Evolutionary conservation across 2,329 filamentous ascomycete genomes (phyloP).

Genomic region (Nannizzia gypsea): DNA sequence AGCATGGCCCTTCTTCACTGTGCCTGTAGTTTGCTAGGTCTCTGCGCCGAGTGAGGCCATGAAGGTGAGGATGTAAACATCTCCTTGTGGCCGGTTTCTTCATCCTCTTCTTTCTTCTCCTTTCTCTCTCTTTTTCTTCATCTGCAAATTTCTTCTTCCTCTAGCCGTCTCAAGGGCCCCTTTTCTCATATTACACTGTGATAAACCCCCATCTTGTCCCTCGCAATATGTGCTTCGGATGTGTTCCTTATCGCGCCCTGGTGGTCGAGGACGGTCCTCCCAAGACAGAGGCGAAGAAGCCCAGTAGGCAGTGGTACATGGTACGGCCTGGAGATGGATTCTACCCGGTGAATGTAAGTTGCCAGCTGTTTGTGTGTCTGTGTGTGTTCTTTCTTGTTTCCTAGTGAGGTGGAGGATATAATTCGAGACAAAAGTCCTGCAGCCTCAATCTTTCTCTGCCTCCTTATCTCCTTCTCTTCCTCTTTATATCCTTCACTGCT

Average conservation of each 20-base stretch:
- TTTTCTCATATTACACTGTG: not conserved
- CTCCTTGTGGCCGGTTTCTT: not conserved
- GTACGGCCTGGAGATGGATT: slow-evolving; percentile 13
- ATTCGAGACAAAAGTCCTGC: not conserved
- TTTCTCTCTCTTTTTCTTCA: not conserved
- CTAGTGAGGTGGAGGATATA: not conserved
- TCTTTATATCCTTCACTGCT: not conserved
- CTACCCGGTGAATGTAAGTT: slow-evolving; percentile 11
- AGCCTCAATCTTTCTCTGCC: not conserved
- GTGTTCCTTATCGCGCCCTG: slow-evolving; percentile 12
- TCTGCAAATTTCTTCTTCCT: not conserved
- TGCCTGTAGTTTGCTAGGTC: not conserved
- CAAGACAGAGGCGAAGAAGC: slow-evolving; percentile 9
- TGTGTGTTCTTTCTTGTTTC: not conserved
- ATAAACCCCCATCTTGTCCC: not conserved
- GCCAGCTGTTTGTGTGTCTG: not conserved
- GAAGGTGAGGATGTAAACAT: not conserved
- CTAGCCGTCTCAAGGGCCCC: not conserved
- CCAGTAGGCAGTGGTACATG: slow-evolving; percentile 12
- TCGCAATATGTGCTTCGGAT: slow-evolving; percentile 14
- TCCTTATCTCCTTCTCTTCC: not conserved
- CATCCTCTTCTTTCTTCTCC: not conserved
- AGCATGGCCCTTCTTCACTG: not conserved
- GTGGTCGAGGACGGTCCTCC: slow-evolving; percentile 14
- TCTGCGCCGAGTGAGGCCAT: not conserved